Evolutionary conservation across 306 rosid species (phyloP).

Genomic region (Cucurbita moschata): DNA sequence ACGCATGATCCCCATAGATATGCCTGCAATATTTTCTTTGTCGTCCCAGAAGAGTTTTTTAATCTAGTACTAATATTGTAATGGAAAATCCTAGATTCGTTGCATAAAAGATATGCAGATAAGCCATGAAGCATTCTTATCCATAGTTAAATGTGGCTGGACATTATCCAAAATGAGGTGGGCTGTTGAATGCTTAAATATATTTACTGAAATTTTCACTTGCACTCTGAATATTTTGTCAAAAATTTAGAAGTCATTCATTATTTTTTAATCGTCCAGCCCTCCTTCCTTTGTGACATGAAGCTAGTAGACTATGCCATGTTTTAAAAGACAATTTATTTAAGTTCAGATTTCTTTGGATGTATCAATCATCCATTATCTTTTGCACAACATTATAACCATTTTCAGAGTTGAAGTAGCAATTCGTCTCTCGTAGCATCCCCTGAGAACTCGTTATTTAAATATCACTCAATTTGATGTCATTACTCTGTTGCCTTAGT

Average conservation of each 20-base stretch:
- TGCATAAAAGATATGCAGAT: neutral
- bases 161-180: neutral
- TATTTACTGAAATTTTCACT: neutral
- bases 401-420: neutral
- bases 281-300: neutral
- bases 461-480: neutral
- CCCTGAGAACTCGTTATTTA: neutral
- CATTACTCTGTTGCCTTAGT: neutral
- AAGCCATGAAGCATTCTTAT: slow-evolving; percentile 1
- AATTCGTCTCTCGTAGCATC: neutral
- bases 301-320: neutral
- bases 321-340: neutral
- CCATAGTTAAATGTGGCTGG: neutral
- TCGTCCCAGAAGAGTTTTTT: neutral
- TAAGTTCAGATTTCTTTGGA: no score
- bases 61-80: neutral
- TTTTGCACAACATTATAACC: neutral
- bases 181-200: neutral
- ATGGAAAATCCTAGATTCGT: neutral
- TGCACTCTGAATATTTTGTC: neutral
- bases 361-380: no score
- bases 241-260: neutral
- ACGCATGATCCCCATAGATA: neutral
- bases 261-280: neutral
- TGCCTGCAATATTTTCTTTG: neutral